These are phyloP conservation scores for Suillus luteus DNA, from an alignment of 768 basidiomycete species.

Conservation along the genomic window DNA sequence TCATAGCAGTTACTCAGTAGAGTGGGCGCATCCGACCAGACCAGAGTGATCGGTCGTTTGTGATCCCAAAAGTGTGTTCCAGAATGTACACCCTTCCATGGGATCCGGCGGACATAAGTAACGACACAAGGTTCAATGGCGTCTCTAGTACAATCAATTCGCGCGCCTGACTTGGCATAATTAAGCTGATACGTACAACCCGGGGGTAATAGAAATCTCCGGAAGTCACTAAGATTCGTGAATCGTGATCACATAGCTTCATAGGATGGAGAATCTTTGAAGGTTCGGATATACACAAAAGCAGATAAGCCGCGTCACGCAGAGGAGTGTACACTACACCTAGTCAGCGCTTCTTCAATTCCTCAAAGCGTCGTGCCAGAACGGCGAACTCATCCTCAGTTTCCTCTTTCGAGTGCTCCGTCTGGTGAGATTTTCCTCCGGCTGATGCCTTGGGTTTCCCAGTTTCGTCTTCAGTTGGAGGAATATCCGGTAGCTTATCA, in stretches of 20 bases:
- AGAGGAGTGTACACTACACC: slow-evolving; percentile 2
- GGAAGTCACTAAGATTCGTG: background rate
- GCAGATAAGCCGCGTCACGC: slow-evolving; percentile 4
- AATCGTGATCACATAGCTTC: slow-evolving; percentile 1
- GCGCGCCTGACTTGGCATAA: slow-evolving; percentile 9
- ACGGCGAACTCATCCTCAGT: slow-evolving; percentile 73
- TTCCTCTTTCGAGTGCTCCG: slow-evolving; percentile 18
- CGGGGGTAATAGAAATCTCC: slow-evolving; percentile 11
- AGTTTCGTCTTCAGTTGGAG: slow-evolving; percentile 50
- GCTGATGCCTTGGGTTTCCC: slow-evolving; percentile 27
- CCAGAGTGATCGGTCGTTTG: background rate
- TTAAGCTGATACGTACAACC: slow-evolving; percentile 11
- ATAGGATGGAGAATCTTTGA: slow-evolving; percentile 3
- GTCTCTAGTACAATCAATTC: slow-evolving; percentile 8
- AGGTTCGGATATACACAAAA: slow-evolving; percentile 7
- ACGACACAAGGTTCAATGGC: background rate
- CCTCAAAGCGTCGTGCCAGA: slow-evolving; percentile 79
- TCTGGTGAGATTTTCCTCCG: slow-evolving; percentile 6
- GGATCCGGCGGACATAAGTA: slow-evolving; percentile 5
- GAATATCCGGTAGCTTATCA: slow-evolving; percentile 52
- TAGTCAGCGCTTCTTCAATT: slow-evolving; percentile 75
- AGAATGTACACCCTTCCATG: background rate
- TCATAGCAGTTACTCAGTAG: background rate
- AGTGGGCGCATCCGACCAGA: background rate
- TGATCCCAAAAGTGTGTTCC: background rate